Conservation (phyloP, 2,329 filamentous ascomycete genomes). For the Cladophialophora bantiana region DNA sequence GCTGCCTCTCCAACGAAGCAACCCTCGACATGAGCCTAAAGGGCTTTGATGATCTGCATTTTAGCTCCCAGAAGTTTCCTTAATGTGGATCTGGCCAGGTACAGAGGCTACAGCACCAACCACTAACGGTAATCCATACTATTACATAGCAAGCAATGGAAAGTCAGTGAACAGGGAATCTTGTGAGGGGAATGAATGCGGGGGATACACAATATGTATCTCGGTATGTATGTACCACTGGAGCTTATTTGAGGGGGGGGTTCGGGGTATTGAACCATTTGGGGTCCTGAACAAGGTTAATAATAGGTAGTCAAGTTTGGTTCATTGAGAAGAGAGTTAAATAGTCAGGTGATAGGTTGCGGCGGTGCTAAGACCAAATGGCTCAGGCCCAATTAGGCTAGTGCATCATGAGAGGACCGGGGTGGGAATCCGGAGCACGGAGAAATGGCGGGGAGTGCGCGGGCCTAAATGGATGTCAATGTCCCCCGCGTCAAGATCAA, state of each 20-base stretch:
- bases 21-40: conserved; percentile 1
- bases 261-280: neutral
- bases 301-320: no score
- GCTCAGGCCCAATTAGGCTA: no score
- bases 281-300: no score
- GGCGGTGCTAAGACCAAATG: no score
- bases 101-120: neutral
- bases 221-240: no score
- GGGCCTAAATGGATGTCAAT: neutral
- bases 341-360: no score
- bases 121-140: no score
- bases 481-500: neutral
- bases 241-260: neutral
- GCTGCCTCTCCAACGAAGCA: neutral
- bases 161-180: neutral
- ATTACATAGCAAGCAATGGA: neutral
- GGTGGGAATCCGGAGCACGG: neutral
- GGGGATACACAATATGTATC: neutral
- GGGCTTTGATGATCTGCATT: neutral
- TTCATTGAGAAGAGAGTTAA: no score
- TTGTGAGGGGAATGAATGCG: conserved; percentile 7
- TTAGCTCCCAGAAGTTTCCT: neutral
- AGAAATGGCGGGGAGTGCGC: neutral
- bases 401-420: neutral
- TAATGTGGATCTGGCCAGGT: neutral